A percentile compares a stretch with the other conserved stretches of the same genome.
These are phyloP conservation scores for Penicillium sp. DNA, from an alignment of 2,329 filamentous ascomycete species.

Conservation along the genomic window DNA sequence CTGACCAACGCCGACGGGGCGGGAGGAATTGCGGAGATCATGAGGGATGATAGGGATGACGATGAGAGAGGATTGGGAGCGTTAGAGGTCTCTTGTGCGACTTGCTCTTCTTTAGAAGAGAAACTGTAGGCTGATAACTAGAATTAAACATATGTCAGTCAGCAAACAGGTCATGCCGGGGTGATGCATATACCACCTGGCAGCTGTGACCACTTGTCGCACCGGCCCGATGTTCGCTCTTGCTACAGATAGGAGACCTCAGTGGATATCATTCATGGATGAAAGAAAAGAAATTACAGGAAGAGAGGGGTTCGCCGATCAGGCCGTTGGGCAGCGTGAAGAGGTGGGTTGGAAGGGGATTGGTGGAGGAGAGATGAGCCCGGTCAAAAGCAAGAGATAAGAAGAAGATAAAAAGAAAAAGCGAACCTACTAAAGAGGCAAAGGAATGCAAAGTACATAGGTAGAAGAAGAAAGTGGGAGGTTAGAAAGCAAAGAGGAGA, in stretches of 20 bases:
- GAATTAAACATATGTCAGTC: background rate
- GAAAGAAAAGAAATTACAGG: background rate
- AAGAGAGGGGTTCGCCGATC: constrained; percentile 8
- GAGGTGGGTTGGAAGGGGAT: background rate
- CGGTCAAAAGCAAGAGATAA: background rate
- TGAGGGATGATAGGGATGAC: constrained; percentile 13
- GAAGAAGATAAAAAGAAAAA: background rate
- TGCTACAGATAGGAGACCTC: background rate
- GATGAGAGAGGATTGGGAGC: background rate
- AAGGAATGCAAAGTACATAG: background rate
- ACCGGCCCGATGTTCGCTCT: background rate
- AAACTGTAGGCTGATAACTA: background rate
- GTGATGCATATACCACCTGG: background rate
- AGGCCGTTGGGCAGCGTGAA: constrained; percentile 17
- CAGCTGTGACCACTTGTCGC: background rate
- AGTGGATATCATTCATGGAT: background rate
- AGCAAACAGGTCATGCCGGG: background rate
- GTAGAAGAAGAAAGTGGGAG: background rate
- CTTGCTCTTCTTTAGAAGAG: background rate
- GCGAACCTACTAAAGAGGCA: background rate
- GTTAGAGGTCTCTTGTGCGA: background rate
- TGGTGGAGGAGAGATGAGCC: background rate
- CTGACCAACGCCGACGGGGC: constrained; percentile 29
- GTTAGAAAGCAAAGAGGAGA: background rate
- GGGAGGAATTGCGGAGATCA: constrained; percentile 24